Evolutionary conservation across 2,329 filamentous ascomycete genomes (phyloP), one percentile per base, ranked within the genome.

Genomic region (Ceratocystis ficicola): DNA sequence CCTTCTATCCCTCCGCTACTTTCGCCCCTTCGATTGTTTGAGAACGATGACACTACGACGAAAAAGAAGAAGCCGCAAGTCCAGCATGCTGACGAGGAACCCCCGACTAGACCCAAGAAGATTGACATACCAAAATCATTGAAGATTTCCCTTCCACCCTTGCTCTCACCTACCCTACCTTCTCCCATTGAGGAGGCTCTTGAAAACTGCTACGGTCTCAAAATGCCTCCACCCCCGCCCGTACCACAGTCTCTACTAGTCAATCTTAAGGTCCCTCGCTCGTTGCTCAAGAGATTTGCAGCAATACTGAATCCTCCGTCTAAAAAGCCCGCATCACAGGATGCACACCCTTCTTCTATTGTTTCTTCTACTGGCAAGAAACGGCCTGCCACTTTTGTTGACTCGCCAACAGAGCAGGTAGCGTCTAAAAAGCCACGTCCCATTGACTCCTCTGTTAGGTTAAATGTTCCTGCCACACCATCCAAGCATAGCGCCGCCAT

Each of bases 151-250:
- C 48, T 67, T 12, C 82, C 81, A 0, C 74, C 77, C 0, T 73
- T 84, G 5, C 74, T 85, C 10, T 85, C 82, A 0, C 82, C 82
- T 0, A 84, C 81, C 0, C 72, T 85, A 5, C 82, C 82, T 0
- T 74, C 80, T 0, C 71, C 78, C 20, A 73, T 85, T 0, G 80
- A 84, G 68, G 78, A 77, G 66, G 77, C 78, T 36, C 72, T 81
- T 3, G 60, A 61, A 3, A 20, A 55, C n/a, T 52, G 65, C 15
- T 64, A 68, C 25, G 66, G 44, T n/a, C 17, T 65, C n/a, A 63
- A 65, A 7, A 55, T 67, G n/a, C 66, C 63, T 8, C 44, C 63
- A 17, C 20, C 36, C 2, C 48, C 66, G 17, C 28, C 46, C 12
- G 36, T 44, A 10, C 61, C 61, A 28, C 63, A 62, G 25, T 57